phyloP scores from a whole-genome alignment of 352 stramenopile genomes.

The Phytophthora pisi region DNA sequence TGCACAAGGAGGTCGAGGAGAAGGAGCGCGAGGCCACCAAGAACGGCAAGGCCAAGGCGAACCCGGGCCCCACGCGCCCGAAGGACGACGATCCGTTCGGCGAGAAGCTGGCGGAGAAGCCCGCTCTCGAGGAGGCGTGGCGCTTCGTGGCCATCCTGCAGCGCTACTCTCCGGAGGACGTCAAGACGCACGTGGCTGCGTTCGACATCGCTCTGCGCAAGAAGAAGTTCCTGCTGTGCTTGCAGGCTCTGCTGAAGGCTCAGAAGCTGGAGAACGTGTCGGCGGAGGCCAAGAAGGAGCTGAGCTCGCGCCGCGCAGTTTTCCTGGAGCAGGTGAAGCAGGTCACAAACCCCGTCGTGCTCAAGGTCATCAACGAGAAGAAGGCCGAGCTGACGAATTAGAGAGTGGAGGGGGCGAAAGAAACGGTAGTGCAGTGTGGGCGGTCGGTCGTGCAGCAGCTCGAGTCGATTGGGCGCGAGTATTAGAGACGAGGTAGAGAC shows the following conservation, averaged over 20 bases:
- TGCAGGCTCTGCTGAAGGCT: constrained; percentile 76
- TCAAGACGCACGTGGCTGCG: constrained; percentile 72
- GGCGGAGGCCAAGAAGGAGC: constrained; percentile 37
- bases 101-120: constrained; percentile 72
- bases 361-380: constrained; percentile 68
- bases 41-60: constrained; percentile 80
- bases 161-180: constrained; percentile 56
- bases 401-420: constrained; percentile 10
- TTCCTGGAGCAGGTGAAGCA: constrained; percentile 61
- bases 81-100: constrained; percentile 81
- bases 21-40: constrained; percentile 71
- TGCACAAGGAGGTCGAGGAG: constrained; percentile 80
- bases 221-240: constrained; percentile 74
- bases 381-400: constrained; percentile 65
- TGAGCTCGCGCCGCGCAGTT: constrained; percentile 40
- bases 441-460: constrained; percentile 11
- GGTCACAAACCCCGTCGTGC: constrained; percentile 63
- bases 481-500: constrained; percentile 36
- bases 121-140: constrained; percentile 77
- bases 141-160: constrained; percentile 78
- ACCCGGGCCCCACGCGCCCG: constrained; percentile 34
- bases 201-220: constrained; percentile 83
- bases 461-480: constrained; percentile 2
- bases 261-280: constrained; percentile 43
- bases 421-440: constrained; percentile 11